A percentile compares a stretch with the other conserved stretches of the same genome.
phyloP scores from a whole-genome alignment of 495 filamentous ascomycete genomes.

The Annulohypoxylon bovei region DNA sequence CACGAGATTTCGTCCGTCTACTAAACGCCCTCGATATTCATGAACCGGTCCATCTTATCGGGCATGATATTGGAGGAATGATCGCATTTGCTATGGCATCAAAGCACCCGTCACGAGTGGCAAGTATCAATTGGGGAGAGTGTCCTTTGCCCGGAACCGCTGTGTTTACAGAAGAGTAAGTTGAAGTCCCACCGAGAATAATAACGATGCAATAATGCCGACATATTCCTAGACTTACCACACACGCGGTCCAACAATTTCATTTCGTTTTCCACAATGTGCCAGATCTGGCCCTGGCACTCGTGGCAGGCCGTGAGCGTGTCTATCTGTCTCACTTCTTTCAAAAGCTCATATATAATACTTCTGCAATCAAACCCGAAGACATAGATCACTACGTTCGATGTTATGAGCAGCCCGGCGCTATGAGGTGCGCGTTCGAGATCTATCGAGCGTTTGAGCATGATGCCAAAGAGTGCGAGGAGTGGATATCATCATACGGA shows the following conservation, averaged over 20 bases:
- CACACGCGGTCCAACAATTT: conserved; percentile 47
- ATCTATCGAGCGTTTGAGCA: conserved; percentile 56
- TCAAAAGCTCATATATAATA: conserved; percentile 50
- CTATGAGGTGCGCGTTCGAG: conserved; percentile 51
- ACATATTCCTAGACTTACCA: conserved; percentile 24
- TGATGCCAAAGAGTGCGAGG: conserved; percentile 51
- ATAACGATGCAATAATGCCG: neutral
- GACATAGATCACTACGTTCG: conserved; percentile 53
- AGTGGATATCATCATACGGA: conserved; percentile 50
- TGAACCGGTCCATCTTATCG: conserved; percentile 54
- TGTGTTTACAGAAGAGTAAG: conserved; percentile 41
- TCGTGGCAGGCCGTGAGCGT: conserved; percentile 54
- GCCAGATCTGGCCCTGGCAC: conserved; percentile 52
- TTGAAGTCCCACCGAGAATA: neutral
- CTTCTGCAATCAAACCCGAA: conserved; percentile 47
- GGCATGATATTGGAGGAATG: conserved; percentile 61
- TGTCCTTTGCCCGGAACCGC: conserved; percentile 56
- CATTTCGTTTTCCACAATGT: conserved; percentile 60
- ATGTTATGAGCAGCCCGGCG: conserved; percentile 52
- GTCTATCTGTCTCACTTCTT: conserved; percentile 60
- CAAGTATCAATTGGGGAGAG: conserved; percentile 56
- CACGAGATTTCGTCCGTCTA: conserved; percentile 36
- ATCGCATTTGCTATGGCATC: conserved; percentile 54
- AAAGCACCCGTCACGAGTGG: conserved; percentile 43
- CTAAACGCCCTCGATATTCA: conserved; percentile 42